Evolutionary conservation across 495 filamentous ascomycete genomes (phyloP), one percentile per base, ranked within the genome.

Genomic region (Filosporella fistucella): DNA sequence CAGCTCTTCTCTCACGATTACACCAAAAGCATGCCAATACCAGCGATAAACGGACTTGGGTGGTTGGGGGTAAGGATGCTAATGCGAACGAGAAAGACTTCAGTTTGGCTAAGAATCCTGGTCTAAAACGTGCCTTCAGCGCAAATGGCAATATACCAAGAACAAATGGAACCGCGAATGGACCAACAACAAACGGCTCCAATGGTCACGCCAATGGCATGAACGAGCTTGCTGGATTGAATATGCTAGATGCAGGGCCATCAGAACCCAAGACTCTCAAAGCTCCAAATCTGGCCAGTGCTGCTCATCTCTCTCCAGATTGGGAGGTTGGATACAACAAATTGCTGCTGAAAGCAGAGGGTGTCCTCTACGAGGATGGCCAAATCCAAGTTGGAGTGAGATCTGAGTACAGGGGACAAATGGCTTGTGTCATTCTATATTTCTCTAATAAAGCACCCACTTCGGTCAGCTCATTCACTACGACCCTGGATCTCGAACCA

Each of bases 371-470:
- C 59, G 89, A 97, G 66, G 94, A 99, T 60, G 82, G 79, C 0
- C 94, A 99, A 65, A 80, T 99, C 42, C 91, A 97, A 59, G 75
- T 99, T 29, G 94, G 93, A 25, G 66, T 97, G 38, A 85, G 94
- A 5, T 89, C 88, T 4, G 94, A 99, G 64, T 99, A 95, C 62
- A 87, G 94, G 46, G 87, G 78, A 14, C 86, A 95, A 54, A 85
- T 95, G 74, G 94, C 93, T 40, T 95, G 91, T 51, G 73, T 99
- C 33, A 96, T 97, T 58, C 69, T 96, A 41, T 96, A 96, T 65
- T 91, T 97, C 61, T 85, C 85, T 30, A 97, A 97, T 68, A 96
- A 95, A 65, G 88, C 88, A 2, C 80, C 88, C 0, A 82, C 82
- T 42, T 68, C 85, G 2, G 85, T 97, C 42, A 81, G 78, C 51